phyloP scores from a whole-genome alignment of 768 basidiomycete species.

The Nidularia sp. region DNA sequence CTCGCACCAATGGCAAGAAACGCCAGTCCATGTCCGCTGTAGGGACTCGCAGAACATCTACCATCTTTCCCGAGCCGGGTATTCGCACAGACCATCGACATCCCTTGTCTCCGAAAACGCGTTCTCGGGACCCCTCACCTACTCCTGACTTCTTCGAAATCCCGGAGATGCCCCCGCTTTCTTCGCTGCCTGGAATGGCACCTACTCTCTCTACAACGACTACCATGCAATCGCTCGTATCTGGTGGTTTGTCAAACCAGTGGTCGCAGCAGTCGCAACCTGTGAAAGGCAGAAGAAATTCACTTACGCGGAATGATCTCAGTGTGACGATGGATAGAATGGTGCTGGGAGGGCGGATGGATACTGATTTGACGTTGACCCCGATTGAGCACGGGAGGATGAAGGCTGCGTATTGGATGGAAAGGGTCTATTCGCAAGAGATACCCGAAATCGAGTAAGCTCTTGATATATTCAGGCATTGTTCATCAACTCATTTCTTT shows the following conservation, averaged over 20 bases:
- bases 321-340: constrained; percentile 65
- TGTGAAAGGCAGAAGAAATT: constrained; percentile 34
- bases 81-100: constrained; percentile 25
- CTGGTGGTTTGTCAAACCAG: constrained; percentile 24
- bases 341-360: constrained; percentile 52
- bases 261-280: constrained; percentile 18
- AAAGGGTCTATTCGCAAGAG: constrained; percentile 49
- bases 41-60: constrained; percentile 34
- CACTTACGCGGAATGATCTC: constrained; percentile 49
- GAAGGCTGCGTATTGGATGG: constrained; percentile 73
- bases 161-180: constrained; percentile 38
- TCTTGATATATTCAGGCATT: constrained; percentile 2
- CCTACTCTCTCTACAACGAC: constrained; percentile 48
- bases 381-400: constrained; percentile 59
- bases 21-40: constrained; percentile 32
- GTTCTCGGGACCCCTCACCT: constrained; percentile 28
- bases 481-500: constrained; percentile 1
- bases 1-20: constrained; percentile 26
- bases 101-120: constrained; percentile 31
- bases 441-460: constrained; percentile 49
- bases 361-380: constrained; percentile 31
- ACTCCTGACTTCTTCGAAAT: constrained; percentile 29
- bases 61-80: constrained; percentile 27
- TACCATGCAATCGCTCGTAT: constrained; percentile 45
- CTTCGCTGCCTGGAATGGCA: constrained; percentile 49